These are phyloP conservation scores for Prunus dulcis DNA, from an alignment of 306 rosid genomes.

Conservation along the genomic window DNA sequence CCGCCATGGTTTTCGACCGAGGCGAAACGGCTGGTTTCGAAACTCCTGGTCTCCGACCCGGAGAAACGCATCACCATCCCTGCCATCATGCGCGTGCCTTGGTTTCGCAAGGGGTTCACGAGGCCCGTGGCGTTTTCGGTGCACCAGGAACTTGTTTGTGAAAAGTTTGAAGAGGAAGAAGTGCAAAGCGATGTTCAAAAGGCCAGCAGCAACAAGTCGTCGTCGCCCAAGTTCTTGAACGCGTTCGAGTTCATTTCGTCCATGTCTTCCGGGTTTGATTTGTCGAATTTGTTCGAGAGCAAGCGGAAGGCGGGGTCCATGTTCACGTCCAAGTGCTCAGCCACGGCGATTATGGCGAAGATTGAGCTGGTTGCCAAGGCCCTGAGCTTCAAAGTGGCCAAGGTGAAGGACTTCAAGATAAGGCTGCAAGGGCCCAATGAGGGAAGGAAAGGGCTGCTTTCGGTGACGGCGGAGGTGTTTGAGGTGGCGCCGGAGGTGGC, in stretches of 20 bases:
- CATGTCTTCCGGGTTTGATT: constrained; percentile 77
- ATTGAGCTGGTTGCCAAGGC: constrained; percentile 53
- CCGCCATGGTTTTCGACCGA: constrained; percentile 75
- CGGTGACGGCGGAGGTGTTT: constrained; percentile 65
- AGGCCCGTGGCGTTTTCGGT: constrained; percentile 19
- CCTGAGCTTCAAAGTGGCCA: constrained; percentile 40
- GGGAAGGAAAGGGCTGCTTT: constrained; percentile 58
- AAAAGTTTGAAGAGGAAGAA: constrained; percentile 6
- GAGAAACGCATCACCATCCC: constrained; percentile 47
- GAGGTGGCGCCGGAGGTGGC: constrained; percentile 74
- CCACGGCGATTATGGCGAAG: constrained; percentile 48
- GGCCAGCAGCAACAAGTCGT: background rate
- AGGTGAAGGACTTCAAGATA: constrained; percentile 52
- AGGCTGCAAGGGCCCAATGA: constrained; percentile 45
- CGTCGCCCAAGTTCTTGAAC: constrained; percentile 66
- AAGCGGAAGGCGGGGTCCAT: constrained; percentile 44
- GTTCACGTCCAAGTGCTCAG: constrained; percentile 64
- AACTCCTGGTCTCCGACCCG: constrained; percentile 61
- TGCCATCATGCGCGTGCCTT: constrained; percentile 55
- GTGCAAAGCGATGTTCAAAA: background rate
- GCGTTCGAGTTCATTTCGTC: constrained; percentile 74
- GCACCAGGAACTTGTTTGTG: background rate
- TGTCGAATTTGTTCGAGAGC: constrained; percentile 65
- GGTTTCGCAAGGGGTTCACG: constrained; percentile 49
- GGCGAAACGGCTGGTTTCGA: constrained; percentile 47